Conservation (phyloP, 305 asterid species). For the Fraxinus xanthoxyloides region DNA sequence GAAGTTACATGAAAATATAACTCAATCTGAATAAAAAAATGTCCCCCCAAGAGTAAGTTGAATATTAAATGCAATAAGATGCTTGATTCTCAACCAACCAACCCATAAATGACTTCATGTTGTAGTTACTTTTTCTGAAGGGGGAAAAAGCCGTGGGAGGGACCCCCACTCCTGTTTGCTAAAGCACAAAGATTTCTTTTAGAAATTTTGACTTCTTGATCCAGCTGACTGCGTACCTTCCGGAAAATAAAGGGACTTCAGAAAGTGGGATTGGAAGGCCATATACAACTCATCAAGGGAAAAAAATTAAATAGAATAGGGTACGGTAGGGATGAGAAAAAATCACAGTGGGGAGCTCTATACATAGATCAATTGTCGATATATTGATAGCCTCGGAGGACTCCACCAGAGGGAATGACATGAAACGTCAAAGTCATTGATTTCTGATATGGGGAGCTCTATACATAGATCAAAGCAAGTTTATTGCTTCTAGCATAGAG, state of each 20-base stretch:
- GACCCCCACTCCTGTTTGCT: background rate
- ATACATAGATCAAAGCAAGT: background rate
- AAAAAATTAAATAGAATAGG: background rate
- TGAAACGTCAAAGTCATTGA: background rate
- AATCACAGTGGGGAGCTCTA: background rate
- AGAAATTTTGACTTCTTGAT: background rate
- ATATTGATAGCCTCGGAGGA: background rate
- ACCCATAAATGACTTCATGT: background rate
- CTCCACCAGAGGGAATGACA: background rate
- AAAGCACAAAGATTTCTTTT: background rate
- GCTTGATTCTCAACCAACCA: background rate
- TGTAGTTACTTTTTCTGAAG: background rate
- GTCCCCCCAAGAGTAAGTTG: background rate
- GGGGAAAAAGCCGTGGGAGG: background rate
- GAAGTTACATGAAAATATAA: background rate
- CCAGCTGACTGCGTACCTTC: background rate
- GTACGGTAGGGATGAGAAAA: background rate
- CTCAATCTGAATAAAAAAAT: background rate
- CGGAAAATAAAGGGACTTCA: background rate
- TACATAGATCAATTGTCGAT: background rate
- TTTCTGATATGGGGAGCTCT: background rate
- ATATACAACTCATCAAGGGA: background rate
- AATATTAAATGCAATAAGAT: background rate
- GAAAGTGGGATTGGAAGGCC: background rate
- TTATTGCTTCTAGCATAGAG: background rate